Conservation (phyloP, 2,329 filamentous ascomycete species). For the Talaromyces pinophilus region DNA sequence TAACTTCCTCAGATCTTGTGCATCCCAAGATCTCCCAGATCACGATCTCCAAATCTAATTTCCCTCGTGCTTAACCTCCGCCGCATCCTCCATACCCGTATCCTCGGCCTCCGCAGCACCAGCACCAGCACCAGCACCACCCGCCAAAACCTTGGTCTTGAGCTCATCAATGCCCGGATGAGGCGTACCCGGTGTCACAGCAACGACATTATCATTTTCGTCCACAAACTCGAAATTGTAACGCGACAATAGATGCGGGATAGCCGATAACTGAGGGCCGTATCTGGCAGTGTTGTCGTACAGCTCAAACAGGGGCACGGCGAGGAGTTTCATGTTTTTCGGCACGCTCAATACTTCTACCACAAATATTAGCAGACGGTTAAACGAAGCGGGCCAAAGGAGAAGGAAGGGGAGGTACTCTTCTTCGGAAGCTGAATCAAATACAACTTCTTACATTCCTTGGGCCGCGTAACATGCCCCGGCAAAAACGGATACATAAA, state of each 20-base stretch:
- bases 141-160: constrained; percentile 66
- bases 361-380: not conserved
- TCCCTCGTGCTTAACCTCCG: constrained; percentile 10
- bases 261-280: constrained; percentile 92
- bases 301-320: constrained; percentile 93
- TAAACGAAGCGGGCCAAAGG: not conserved
- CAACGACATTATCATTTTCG: constrained; percentile 84
- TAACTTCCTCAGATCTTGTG: not conserved
- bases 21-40: not conserved
- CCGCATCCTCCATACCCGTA: constrained; percentile 40
- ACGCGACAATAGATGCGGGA: constrained; percentile 87
- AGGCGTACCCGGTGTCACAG: constrained; percentile 74
- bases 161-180: constrained; percentile 61
- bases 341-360: constrained; percentile 93
- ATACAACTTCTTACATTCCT: constrained; percentile 99
- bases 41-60: constrained; percentile 14
- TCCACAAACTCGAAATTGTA: constrained; percentile 99
- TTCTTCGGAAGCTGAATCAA: constrained; percentile 91
- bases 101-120: constrained; percentile 33
- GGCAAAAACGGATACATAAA: constrained; percentile 99
- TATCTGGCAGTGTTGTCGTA: constrained; percentile 97
- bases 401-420: constrained; percentile 59
- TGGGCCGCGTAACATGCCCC: constrained; percentile 90
- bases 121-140: constrained; percentile 42
- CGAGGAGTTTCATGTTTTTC: constrained; percentile 99